Conservation (phyloP, 768 basidiomycete species). For the Termitomyces sp. region DNA sequence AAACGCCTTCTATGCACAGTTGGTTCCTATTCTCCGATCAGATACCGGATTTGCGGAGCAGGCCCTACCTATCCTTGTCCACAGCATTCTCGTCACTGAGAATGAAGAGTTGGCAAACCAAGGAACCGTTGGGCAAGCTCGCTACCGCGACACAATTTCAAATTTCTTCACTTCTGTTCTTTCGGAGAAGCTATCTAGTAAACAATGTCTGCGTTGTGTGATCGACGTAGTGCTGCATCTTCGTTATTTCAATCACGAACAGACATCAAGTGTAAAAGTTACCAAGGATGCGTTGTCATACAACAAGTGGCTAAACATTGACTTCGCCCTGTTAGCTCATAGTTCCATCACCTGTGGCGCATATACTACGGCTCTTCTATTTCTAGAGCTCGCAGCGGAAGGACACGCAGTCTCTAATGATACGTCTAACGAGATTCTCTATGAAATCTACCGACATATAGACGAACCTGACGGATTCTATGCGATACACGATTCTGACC, state of each 20-base stretch:
- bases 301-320: constrained; percentile 79
- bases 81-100: constrained; percentile 49
- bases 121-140: constrained; percentile 17
- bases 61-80: constrained; percentile 71
- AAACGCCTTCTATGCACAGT: constrained; percentile 65
- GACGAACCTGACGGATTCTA: constrained; percentile 99
- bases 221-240: constrained; percentile 79
- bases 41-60: constrained; percentile 58
- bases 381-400: constrained; percentile 76
- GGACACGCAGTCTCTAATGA: constrained; percentile 21
- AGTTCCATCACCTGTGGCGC: constrained; percentile 76
- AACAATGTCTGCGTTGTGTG: constrained; percentile 50
- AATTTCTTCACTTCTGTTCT: constrained; percentile 59
- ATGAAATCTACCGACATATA: constrained; percentile 90
- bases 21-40: constrained; percentile 51
- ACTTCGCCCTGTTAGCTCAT: constrained; percentile 65
- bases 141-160: constrained; percentile 32
- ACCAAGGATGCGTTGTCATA: constrained; percentile 38
- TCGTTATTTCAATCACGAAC: constrained; percentile 55
- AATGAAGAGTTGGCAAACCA: constrained; percentile 3
- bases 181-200: constrained; percentile 26
- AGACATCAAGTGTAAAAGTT: not conserved
- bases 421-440: constrained; percentile 66
- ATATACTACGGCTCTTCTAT: constrained; percentile 87
- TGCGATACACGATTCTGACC: constrained; percentile 76